Base-by-base conservation (phyloP, 805 yeast genomes). In the Spathaspora arborariae region DNA sequence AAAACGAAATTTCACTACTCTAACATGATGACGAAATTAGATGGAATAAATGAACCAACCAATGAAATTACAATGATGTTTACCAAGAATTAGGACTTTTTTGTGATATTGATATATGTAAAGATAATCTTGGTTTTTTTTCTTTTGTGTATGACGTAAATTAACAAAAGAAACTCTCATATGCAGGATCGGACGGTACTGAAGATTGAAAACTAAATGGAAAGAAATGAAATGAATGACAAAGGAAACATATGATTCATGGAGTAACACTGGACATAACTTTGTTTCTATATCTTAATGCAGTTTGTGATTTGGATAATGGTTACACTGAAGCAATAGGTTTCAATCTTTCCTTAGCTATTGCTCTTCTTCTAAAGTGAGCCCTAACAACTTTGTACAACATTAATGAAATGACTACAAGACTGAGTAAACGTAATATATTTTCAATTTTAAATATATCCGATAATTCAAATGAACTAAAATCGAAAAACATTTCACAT, bases 301-400 rank as follows among this genome's bases (percentile, higher is more conserved):
- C 10, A 30, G n/a, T n/a, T n/a, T n/a, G n/a, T n/a, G n/a, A n/a
- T n/a, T n/a, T n/a, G n/a, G n/a, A n/a, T n/a, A n/a, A 30, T 30
- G 35, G 18, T 30, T 30, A 30, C n/a, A 30, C 35, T 30, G 39
- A 42, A 38, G 27, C 36, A 11, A 18, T 20, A 4, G 42, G 30
- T 18, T 45, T 45, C 22, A 20, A 20, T 24, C 44, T 41, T 45
- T 45, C 48, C 20, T 19, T 42, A 11, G 20, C n/a, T 26, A 41
- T 33, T 30, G 27, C 13, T 21, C 48, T 45, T 42, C 44, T 41
- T 37, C 42, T 36, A 19, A 41, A 41, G 24, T 30, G 37, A 3
- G 8, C 11, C 34, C 36, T 41, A 22, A 22, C 18, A 41, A 41
- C 36, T 15, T 39, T 41, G 39, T 10, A 45, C 11, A 45, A 7